phyloP scores from a whole-genome alignment of 2,329 filamentous ascomycete genomes.

The Pseudocercospora ulei region DNA sequence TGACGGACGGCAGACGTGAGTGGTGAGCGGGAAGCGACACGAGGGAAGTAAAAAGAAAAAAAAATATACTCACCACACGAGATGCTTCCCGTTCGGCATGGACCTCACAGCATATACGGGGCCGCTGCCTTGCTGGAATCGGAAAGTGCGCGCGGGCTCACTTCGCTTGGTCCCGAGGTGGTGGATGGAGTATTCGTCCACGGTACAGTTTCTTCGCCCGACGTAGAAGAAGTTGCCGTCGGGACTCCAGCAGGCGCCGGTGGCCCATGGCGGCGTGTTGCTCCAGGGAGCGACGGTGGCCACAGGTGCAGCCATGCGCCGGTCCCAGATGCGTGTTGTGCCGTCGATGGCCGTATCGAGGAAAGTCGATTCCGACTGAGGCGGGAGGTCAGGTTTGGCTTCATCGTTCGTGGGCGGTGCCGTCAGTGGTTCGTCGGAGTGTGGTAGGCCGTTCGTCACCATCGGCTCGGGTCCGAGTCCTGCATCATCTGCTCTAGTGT shows the following conservation, averaged over 20 bases:
- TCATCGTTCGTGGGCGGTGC: conserved; percentile 33
- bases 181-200: conserved; percentile 87
- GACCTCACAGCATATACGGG: conserved; percentile 77
- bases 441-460: conserved; percentile 44
- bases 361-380: conserved; percentile 66
- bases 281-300: conserved; percentile 66
- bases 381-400: conserved; percentile 33
- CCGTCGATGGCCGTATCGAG: conserved; percentile 82
- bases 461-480: conserved; percentile 5
- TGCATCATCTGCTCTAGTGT: not conserved
- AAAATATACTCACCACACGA: too few species aligned
- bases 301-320: conserved; percentile 63
- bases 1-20: conserved; percentile 46
- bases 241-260: conserved; percentile 91
- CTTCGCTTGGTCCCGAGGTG: conserved; percentile 53
- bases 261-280: conserved; percentile 87
- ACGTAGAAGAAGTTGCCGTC: conserved; percentile 94
- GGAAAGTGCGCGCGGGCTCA: conserved; percentile 67
- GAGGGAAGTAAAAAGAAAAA: too few species aligned
- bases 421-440: conserved; percentile 41
- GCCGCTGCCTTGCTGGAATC: conserved; percentile 80
- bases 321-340: conserved; percentile 85
- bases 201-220: conserved; percentile 78
- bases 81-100: conserved; percentile 86
- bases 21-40: conserved; percentile 1